Evolutionary conservation across 768 basidiomycete species (phyloP), one percentile per base, ranked within the genome.

Genomic region (Mycena galericulata): DNA sequence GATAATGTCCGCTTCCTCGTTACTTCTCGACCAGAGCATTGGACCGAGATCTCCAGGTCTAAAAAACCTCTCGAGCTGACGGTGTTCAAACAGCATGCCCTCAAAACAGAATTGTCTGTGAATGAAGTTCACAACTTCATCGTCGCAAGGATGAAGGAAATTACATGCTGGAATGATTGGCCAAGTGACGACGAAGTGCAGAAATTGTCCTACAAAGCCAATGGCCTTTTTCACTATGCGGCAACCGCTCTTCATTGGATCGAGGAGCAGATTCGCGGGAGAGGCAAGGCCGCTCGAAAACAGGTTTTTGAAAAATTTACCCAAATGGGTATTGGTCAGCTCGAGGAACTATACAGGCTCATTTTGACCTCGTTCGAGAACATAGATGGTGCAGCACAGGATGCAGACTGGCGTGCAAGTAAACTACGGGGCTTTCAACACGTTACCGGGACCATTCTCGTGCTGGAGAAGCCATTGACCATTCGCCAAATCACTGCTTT

Each of bases 21-120:
- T 24, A 58, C 56, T 58, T 60, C 59, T 40, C 61, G 61, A 43
- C 50, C 61, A 43, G 50, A 62, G 61, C 61, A 43, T n/a, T 61
- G 59, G 59, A 47, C 59, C 11, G 49, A 30, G 17, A 62, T 62
- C 60, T 62, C 49, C 29, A 38, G 9, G 12, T 62, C 60, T 24
- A 51, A 51, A 41, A 62, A n/a, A n/a, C n/a, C 49, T 62, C 60
- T 62, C 9, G 38, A 51, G 26, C 38, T 43, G 27, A 20, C 30
- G 27, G 34, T 38, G 58, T 49, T 60, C 29, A 60, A 49, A 38
- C 58, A 49, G 32, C 24, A 47, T 24, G 6, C 3, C 49, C 60
- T 62, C 38, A 9, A 2, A 2, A 51, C 60, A 51, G 49, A 49
- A 20, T 47, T 24, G 27, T 47, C 60, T 18, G 20, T 20, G 34